A percentile compares a stretch with the other conserved stretches of the same genome.
Conservation (phyloP, 2,329 filamentous ascomycete species). For the Arthrobotrys iridis region DNA sequence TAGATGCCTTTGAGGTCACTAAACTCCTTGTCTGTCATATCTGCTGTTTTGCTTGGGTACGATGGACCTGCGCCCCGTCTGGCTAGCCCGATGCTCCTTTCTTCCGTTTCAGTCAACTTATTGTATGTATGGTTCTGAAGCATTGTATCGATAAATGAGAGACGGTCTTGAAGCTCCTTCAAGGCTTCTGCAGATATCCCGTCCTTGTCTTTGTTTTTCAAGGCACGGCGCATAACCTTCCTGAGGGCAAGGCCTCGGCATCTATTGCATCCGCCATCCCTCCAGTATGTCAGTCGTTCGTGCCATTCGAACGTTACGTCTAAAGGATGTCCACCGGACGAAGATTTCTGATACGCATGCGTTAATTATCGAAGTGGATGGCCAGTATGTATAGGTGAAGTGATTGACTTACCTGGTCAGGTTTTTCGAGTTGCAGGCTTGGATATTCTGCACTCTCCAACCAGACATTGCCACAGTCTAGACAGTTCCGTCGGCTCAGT, state of each 20-base stretch:
- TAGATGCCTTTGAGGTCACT: not conserved
- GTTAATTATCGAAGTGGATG: not conserved
- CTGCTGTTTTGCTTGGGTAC: not conserved
- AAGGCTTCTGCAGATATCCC: not conserved
- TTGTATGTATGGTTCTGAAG: not conserved
- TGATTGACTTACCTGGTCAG: not conserved
- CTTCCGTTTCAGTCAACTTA: not conserved
- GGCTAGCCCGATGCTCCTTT: not conserved
- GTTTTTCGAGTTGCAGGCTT: slow-evolving; percentile 7
- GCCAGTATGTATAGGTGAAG: too few species aligned
- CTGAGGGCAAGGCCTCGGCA: slow-evolving; percentile 18
- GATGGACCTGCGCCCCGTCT: not conserved
- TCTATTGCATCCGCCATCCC: not conserved
- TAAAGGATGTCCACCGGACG: not conserved
- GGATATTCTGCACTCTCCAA: not conserved
- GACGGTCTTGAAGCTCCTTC: not conserved
- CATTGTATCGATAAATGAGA: not conserved
- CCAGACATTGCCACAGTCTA: slow-evolving; percentile 19
- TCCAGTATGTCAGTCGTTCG: not conserved
- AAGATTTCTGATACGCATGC: not conserved
- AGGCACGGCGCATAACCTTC: slow-evolving; percentile 5
- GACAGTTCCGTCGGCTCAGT: not conserved
- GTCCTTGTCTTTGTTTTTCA: not conserved
- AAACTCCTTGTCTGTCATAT: not conserved
- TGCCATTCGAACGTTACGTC: not conserved